phyloP scores from a whole-genome alignment of 345 rosid species.

The Eucalyptus albens region DNA sequence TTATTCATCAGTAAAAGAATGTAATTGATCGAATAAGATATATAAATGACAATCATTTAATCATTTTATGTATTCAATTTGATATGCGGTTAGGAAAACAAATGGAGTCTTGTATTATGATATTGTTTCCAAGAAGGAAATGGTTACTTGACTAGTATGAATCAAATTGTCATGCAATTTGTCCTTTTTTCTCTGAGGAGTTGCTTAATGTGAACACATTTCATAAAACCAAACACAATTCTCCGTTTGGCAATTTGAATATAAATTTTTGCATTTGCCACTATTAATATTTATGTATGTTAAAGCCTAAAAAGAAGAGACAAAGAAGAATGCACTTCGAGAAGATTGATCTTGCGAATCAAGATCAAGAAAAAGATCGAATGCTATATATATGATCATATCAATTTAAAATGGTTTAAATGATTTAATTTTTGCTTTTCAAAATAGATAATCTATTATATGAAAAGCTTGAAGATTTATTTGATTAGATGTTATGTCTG shows the following conservation, averaged over 20 bases:
- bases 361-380: background rate
- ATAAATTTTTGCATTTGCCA: background rate
- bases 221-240: background rate
- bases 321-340: background rate
- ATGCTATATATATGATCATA: background rate
- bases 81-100: background rate
- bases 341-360: background rate
- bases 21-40: background rate
- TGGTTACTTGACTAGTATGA: background rate
- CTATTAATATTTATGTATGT: background rate
- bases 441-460: background rate
- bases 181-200: background rate
- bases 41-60: background rate
- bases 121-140: background rate
- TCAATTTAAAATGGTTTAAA: background rate
- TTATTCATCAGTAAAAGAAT: background rate
- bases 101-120: background rate
- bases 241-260: background rate
- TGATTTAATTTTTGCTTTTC: too few relatives aligned
- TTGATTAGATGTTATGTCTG: background rate
- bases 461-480: background rate
- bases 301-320: background rate
- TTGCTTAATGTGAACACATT: background rate
- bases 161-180: background rate
- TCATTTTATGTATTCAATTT: background rate